Percentiles rank a stretch among this genome's conserved stretches.
Conservation (phyloP, 768 basidiomycete genomes). For the Boletus rubroflammeus region DNA sequence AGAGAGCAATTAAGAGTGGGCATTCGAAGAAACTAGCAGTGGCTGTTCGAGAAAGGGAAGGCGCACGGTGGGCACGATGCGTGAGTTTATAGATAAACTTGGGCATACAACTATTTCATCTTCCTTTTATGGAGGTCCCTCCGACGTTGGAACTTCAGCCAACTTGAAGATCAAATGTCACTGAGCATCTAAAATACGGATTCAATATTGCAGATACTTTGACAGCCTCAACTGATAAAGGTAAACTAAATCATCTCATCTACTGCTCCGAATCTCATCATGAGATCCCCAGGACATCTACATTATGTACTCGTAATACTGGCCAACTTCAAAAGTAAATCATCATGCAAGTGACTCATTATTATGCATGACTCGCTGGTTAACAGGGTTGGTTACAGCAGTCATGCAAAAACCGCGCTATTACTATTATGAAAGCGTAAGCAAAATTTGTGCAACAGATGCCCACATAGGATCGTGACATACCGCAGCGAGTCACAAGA, state of each 20-base stretch:
- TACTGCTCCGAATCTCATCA: too few species aligned
- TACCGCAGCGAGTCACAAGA: too few species aligned
- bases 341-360: neutral
- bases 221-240: neutral
- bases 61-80: constrained; percentile 1
- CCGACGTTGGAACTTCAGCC: neutral
- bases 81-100: neutral
- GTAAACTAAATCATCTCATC: too few species aligned
- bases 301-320: neutral
- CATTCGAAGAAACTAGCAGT: neutral
- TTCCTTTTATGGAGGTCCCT: constrained; percentile 16
- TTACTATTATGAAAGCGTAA: too few species aligned
- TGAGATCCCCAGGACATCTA: neutral
- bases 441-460: too few species aligned
- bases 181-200: too few species aligned
- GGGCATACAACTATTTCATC: neutral
- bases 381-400: too few species aligned
- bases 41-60: neutral
- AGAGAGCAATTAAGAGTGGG: neutral
- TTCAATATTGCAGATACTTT: neutral
- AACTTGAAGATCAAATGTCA: neutral
- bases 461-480: too few species aligned
- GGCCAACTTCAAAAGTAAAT: too few species aligned
- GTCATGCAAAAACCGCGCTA: too few species aligned
- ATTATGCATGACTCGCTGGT: neutral